Evolutionary conservation across 2,329 filamentous ascomycete genomes (phyloP).

Genomic region (Colletotrichum liriopes): DNA sequence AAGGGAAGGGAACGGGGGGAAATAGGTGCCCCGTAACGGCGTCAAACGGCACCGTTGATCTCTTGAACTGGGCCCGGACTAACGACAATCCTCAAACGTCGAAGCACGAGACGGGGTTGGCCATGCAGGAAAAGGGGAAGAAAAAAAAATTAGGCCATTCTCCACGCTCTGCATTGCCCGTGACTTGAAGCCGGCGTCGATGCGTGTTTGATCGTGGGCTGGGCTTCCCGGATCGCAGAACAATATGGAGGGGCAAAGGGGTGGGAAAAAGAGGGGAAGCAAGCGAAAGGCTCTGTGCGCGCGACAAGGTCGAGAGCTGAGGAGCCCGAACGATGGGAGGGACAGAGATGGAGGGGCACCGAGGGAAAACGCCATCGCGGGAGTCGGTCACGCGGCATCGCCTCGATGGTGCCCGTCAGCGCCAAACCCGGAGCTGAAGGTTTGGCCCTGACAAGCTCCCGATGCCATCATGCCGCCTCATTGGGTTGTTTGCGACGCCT

Average conservation of each 20-base stretch:
- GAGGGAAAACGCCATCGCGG: conserved; percentile 37
- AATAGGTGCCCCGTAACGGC: conserved; percentile 22
- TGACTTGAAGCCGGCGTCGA: background rate
- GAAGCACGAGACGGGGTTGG: background rate
- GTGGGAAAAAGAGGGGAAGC: background rate
- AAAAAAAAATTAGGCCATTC: background rate
- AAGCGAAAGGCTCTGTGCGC: conserved; percentile 26
- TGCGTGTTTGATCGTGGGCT: conserved; percentile 20
- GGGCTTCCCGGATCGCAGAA: background rate
- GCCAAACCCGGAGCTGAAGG: conserved; percentile 31
- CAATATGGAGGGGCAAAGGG: background rate
- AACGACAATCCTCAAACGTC: conserved; percentile 20
- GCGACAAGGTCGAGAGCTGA: background rate
- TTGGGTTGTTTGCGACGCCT: conserved; percentile 36
- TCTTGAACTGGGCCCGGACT: background rate
- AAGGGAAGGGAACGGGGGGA: background rate
- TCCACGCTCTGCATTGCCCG: conserved; percentile 1
- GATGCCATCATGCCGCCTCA: conserved; percentile 26
- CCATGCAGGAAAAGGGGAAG: background rate
- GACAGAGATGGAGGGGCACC: conserved; percentile 22
- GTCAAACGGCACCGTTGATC: conserved; percentile 22
- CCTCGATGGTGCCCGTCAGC: conserved; percentile 8
- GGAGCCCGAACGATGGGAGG: background rate
- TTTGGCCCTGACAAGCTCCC: conserved; percentile 11
- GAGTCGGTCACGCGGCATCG: conserved; percentile 32